Evolutionary conservation across 768 basidiomycete species (phyloP).

Genomic region (Glaciozyma antarctica): DNA sequence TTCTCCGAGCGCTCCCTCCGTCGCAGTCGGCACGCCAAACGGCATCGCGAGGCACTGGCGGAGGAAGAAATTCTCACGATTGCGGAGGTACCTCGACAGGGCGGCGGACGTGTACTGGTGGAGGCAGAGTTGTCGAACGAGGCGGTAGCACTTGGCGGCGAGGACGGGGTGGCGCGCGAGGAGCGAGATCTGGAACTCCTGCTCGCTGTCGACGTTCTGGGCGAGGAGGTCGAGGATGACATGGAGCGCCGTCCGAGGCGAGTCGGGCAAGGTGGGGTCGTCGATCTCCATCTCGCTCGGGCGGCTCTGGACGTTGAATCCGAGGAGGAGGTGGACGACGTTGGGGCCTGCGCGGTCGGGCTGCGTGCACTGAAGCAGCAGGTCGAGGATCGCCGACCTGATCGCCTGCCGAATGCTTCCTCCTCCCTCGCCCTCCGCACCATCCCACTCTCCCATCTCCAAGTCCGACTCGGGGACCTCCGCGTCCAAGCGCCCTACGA

Average conservation of each 20-base stretch:
- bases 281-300: constrained; percentile 35
- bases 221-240: constrained; percentile 66
- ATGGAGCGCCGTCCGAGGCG: constrained; percentile 57
- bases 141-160: constrained; percentile 73
- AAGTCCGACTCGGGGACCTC: constrained; percentile 58
- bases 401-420: constrained; percentile 53
- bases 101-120: constrained; percentile 72
- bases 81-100: constrained; percentile 74
- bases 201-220: constrained; percentile 49
- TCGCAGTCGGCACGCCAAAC: constrained; percentile 48
- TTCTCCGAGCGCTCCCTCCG: constrained; percentile 47
- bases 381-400: constrained; percentile 63
- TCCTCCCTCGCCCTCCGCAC: constrained; percentile 5
- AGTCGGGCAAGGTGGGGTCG: constrained; percentile 36
- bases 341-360: constrained; percentile 60
- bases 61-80: constrained; percentile 78
- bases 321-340: constrained; percentile 72
- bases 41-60: constrained; percentile 73
- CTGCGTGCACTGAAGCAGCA: constrained; percentile 70
- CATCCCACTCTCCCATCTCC: constrained; percentile 21
- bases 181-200: constrained; percentile 36
- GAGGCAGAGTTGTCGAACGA: constrained; percentile 77
- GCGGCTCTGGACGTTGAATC: constrained; percentile 48
- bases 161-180: constrained; percentile 49
- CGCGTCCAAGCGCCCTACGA: constrained; percentile 54